These are phyloP conservation scores for Elaphomyces granulatus DNA, from an alignment of 495 filamentous ascomycete species.

Conservation along the genomic window DNA sequence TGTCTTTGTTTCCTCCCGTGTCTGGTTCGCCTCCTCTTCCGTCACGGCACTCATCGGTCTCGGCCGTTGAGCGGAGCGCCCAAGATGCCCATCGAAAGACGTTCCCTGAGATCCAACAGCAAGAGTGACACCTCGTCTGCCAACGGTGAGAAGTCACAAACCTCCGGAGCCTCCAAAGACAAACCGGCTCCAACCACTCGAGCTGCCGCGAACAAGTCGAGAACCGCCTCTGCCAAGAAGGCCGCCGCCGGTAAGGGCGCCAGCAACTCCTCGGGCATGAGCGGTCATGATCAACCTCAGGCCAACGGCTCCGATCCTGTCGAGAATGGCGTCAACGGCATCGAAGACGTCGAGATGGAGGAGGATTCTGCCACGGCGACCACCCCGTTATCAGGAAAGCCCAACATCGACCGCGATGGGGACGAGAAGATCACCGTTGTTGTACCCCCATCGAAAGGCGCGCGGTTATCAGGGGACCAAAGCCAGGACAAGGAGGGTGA, in stretches of 20 bases:
- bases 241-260: slow-evolving; percentile 33
- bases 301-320: slow-evolving; percentile 55
- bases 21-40: slow-evolving; percentile 15
- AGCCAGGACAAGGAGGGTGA: slow-evolving; percentile 54
- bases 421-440: slow-evolving; percentile 78
- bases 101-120: slow-evolving; percentile 42
- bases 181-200: slow-evolving; percentile 30
- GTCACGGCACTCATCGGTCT: background rate
- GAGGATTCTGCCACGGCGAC: slow-evolving; percentile 50
- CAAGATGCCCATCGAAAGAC: slow-evolving; percentile 44
- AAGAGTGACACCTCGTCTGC: slow-evolving; percentile 41
- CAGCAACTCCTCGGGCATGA: slow-evolving; percentile 25
- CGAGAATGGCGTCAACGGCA: slow-evolving; percentile 61
- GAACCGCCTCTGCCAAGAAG: slow-evolving; percentile 35
- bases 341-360: slow-evolving; percentile 71
- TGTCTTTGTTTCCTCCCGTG: slow-evolving; percentile 1
- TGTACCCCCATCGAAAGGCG: slow-evolving; percentile 62
- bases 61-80: slow-evolving; percentile 11
- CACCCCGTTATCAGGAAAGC: slow-evolving; percentile 37
- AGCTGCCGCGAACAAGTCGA: slow-evolving; percentile 35
- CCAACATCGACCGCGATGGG: slow-evolving; percentile 57
- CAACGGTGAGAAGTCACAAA: slow-evolving; percentile 44
- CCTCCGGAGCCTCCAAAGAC: slow-evolving; percentile 34
- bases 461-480: slow-evolving; percentile 45
- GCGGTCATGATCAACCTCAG: slow-evolving; percentile 49